These are phyloP conservation scores for Septoria petroselini DNA, from an alignment of 2,329 filamentous ascomycete species.

Conservation along the genomic window DNA sequence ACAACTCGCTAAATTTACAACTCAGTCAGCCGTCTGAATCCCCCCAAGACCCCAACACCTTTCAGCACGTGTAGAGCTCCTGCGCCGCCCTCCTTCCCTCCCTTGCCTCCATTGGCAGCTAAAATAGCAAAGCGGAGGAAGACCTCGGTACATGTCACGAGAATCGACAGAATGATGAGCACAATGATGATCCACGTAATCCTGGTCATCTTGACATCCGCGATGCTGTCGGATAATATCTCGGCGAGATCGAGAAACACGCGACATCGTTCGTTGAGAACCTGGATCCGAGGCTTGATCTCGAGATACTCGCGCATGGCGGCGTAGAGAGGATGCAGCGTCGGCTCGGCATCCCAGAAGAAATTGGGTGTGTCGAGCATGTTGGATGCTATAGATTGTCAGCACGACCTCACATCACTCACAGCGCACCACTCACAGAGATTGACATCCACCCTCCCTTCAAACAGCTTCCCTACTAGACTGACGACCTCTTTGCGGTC, in stretches of 20 bases:
- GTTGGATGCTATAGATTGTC: constrained; percentile 68
- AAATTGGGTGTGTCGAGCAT: constrained; percentile 95
- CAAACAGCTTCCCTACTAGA: constrained; percentile 86
- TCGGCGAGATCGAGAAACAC: constrained; percentile 96
- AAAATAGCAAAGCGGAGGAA: constrained; percentile 79
- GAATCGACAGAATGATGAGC: constrained; percentile 84
- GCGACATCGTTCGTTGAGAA: constrained; percentile 92
- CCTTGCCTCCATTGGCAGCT: constrained; percentile 25
- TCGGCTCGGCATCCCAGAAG: constrained; percentile 98
- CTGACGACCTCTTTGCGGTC: constrained; percentile 86
- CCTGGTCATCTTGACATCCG: constrained; percentile 88
- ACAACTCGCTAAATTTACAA: too few species aligned
- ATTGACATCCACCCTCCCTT: constrained; percentile 93
- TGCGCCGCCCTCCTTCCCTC: constrained; percentile 7
- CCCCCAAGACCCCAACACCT: constrained; percentile 1
- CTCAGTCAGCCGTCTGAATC: constrained; percentile 1
- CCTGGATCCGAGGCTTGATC: constrained; percentile 91
- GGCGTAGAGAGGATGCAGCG: constrained; percentile 86
- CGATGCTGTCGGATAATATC: constrained; percentile 87
- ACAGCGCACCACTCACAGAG: constrained; percentile 66
- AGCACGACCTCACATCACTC: neutral
- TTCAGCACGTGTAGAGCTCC: constrained; percentile 4
- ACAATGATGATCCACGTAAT: constrained; percentile 99
- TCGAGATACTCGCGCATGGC: constrained; percentile 96
- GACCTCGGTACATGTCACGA: constrained; percentile 88